Evolutionary conservation across 2,329 filamentous ascomycete species (phyloP), one percentile per base, ranked within the genome.

Genomic region (Aplosporella prunicola): DNA sequence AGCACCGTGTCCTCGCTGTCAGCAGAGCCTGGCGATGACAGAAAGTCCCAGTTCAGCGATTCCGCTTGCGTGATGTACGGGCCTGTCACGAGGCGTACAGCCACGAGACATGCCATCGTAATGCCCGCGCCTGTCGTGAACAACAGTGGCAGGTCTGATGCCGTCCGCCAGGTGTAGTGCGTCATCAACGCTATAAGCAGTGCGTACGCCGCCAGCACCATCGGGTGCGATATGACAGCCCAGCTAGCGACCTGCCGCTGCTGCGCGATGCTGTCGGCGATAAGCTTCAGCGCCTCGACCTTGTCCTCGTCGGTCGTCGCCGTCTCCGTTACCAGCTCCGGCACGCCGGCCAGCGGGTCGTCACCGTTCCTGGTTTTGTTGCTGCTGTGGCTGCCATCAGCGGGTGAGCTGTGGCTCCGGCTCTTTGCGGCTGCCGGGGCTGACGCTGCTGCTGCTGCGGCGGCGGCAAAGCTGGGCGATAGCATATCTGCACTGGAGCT

Each of bases 191-290:
- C 60, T 14, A 66, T 44, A 5, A 64, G 31, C 5, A 60, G 51
- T 13, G 68, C 48, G 20, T 65, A 41, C 10, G 16, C 39, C 15
- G 32, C 39, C 20, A 36, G 16, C 0, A 51, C 52, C 5, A 62
- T 50, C n/a, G 9, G 58, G 57, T 42, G 58, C 52, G 45, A 53
- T 39, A 61, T 51, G 32, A 91, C 64, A 44, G 74, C 64, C 38
- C 66, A 63, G 27, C 77, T 74, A 14, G 82, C 76, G 7, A 71
- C 62, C 54, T 85, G 79, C 44, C 81, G 77, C 66, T 91, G 86
- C 61, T 93, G 81, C 23, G 84, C 82, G 33, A 93, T 74, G 41
- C 80, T 85, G 60, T 89, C 84, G 43, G 85, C 80, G 25, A 93
- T 71, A 14, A 93, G 73, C 45, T 74, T 73, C 35, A 93, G 67